Percentiles rank a stretch among this genome's conserved stretches.
phyloP scores from a whole-genome alignment of 192 early-diverging fungal species.

The Haplosporangium gracile region DNA sequence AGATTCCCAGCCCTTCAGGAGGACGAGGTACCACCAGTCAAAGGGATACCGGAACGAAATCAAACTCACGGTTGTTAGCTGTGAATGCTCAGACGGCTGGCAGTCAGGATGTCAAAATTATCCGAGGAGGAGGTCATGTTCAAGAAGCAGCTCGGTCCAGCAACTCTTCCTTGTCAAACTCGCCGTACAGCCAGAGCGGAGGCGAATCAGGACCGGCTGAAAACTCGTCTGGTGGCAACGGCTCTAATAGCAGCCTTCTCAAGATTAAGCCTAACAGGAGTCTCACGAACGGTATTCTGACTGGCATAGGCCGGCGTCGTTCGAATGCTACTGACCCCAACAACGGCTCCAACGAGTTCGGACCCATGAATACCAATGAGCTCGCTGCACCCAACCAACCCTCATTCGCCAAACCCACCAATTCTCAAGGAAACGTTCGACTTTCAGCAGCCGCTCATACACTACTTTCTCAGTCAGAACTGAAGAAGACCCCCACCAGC shows the following conservation, averaged over 20 bases:
- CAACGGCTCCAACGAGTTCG: neutral
- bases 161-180: constrained; percentile 1
- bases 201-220: neutral
- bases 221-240: neutral
- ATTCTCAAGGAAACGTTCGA: neutral
- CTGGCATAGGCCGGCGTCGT: constrained; percentile 12
- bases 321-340: constrained; percentile 8
- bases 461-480: constrained; percentile 13
- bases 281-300: constrained; percentile 37
- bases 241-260: neutral
- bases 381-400: constrained; percentile 13
- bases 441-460: neutral
- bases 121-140: constrained; percentile 32
- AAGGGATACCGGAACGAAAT: constrained; percentile 11
- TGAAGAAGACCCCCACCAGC: constrained; percentile 38
- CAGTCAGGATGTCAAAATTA: constrained; percentile 42
- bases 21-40: constrained; percentile 5
- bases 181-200: neutral
- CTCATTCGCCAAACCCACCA: neutral
- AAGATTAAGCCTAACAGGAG: constrained; percentile 41
- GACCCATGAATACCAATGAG: constrained; percentile 7
- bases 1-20: constrained; percentile 48
- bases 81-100: constrained; percentile 4
- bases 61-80: constrained; percentile 4
- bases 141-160: neutral